phyloP scores from a whole-genome alignment of 192 early-diverging fungal genomes.

The Coemansia sp. region DNA sequence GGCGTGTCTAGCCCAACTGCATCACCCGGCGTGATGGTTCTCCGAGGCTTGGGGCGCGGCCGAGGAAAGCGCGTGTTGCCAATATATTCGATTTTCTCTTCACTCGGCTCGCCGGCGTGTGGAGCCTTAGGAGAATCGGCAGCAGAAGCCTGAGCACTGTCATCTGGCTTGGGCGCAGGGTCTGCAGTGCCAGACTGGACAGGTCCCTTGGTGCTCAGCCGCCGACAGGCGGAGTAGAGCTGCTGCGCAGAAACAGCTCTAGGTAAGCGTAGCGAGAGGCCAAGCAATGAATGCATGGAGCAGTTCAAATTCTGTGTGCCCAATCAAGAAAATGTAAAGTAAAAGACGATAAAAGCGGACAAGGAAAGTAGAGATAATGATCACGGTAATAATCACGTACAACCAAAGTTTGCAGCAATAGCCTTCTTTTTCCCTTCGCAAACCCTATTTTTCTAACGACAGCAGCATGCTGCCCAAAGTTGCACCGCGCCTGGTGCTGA shows the following conservation, averaged over 20 bases:
- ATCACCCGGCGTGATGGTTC: slow-evolving; percentile 45
- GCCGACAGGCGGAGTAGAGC: background rate
- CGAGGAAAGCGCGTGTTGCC: slow-evolving; percentile 50
- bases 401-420: no score
- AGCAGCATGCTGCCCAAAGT: background rate
- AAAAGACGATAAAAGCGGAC: background rate
- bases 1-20: slow-evolving; percentile 43
- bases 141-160: background rate
- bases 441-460: background rate
- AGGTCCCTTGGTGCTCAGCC: background rate
- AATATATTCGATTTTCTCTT: slow-evolving; percentile 48
- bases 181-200: background rate
- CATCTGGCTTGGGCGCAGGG: background rate
- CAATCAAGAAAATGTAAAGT: slow-evolving; percentile 1
- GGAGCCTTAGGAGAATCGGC: background rate
- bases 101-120: background rate
- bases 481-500: slow-evolving; percentile 33
- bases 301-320: background rate
- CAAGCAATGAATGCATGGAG: background rate
- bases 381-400: no score
- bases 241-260: background rate
- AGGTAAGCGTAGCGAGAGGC: background rate
- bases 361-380: background rate
- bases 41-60: slow-evolving; percentile 42
- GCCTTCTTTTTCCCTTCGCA: background rate